A percentile compares a stretch with the other conserved stretches of the same genome.
phyloP scores from a whole-genome alignment of 345 rosid genomes.

The Salix udensis region DNA sequence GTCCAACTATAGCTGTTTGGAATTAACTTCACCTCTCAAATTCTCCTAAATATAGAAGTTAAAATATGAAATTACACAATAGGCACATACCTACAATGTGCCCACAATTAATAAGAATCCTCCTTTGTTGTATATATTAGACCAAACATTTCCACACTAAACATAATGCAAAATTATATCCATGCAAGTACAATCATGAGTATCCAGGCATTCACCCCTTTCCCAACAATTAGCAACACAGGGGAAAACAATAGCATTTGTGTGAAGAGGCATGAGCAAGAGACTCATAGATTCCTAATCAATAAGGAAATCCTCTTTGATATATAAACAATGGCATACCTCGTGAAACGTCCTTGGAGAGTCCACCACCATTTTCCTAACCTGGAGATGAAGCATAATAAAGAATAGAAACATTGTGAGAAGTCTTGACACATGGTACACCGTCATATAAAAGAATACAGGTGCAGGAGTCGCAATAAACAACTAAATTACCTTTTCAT shows the following conservation, averaged over 20 bases:
- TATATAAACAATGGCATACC: conserved; percentile 42
- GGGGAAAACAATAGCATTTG: not conserved
- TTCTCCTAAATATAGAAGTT: not conserved
- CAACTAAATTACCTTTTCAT: conserved; percentile 50
- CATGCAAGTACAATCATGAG: not conserved
- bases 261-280: too few species aligned
- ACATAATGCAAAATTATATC: not conserved
- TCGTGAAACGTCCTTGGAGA: conserved; percentile 93
- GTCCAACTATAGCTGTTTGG: not conserved
- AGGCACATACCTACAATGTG: too few species aligned
- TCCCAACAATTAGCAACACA: not conserved
- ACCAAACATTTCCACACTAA: not conserved
- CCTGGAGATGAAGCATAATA: conserved; percentile 42
- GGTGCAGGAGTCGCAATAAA: not conserved
- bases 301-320: not conserved
- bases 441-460: not conserved
- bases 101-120: not conserved
- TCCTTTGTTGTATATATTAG: not conserved
- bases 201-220: not conserved
- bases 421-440: conserved; percentile 9
- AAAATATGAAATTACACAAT: not conserved
- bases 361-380: conserved; percentile 83
- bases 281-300: not conserved
- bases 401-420: conserved; percentile 5
- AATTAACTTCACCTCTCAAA: not conserved